Base-by-base conservation (phyloP, 768 basidiomycete species). In the Mycena metata region DNA sequence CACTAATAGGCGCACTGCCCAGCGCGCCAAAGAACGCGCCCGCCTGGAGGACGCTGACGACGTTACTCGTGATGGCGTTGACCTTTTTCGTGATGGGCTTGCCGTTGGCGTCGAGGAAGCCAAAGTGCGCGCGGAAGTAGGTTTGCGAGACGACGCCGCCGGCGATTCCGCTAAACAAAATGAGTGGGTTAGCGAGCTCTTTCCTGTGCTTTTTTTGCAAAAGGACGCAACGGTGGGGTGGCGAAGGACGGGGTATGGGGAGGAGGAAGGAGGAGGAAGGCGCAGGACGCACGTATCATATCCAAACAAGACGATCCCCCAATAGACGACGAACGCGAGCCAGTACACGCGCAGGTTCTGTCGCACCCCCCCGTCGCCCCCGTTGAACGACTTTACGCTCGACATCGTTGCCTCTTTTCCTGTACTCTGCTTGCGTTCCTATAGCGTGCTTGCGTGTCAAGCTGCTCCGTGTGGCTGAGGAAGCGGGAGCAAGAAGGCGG, bases 21-120 rank as follows among this genome's bases (percentile, higher is more conserved):
- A 96, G 78, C 16, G 94, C 93, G 61, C 95, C 95, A 74, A 96
- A 96, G 85, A 96, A 96, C 2, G 93, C 93, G 23, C 94, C 94
- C 3, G 90, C 93, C 74, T 96, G 95, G 15, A 96, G 85, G 10
- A 96, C 93, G 5, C 94, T 93, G n/a, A 96, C 95, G 58, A 96
- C 89, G 70, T 93, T 94, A 43, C 91, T 90, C 16, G 67, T 33
- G 41, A 69, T 64, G 1, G 61, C 61, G 15, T 57, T 67, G 9
- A 26, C 45, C 65, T 69, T 74, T 19, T 67, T 70, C 16, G 76
- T 75, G 75, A 89, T 78, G 46, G 78, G 76, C 1, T 73, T 72
- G 19, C 87, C 87, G 58, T 86, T 76, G 3, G 79, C 65, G 35
- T 84, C 80, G 49, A 82, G 75, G 57, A 93, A 81, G n/a, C 88